phyloP scores from a whole-genome alignment of 169 alveolate genomes.

The Eimeria maxima region DNA sequence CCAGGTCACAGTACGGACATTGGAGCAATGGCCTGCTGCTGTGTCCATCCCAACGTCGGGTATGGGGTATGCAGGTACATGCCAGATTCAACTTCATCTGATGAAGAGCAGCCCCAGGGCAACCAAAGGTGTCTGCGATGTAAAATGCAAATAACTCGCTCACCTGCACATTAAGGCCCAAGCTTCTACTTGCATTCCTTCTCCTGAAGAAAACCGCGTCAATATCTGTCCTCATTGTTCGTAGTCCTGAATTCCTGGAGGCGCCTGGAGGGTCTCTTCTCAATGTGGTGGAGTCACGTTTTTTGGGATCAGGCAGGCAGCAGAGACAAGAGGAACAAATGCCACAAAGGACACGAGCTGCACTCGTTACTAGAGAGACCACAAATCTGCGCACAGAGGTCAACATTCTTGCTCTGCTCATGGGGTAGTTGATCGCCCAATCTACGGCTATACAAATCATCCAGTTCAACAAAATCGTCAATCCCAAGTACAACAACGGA shows the following conservation, averaged over 20 bases:
- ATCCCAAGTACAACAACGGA: constrained; percentile 53
- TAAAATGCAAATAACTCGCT: not conserved
- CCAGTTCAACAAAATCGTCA: constrained; percentile 62
- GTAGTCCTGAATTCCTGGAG: constrained; percentile 8
- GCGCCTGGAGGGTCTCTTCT: not conserved
- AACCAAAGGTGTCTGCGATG: not conserved
- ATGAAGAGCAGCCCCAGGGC: not conserved
- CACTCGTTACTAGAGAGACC: not conserved
- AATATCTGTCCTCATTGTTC: not conserved
- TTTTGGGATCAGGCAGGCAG: not conserved
- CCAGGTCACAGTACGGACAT: not conserved
- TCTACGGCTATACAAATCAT: constrained; percentile 43
- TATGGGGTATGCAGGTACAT: too few species aligned
- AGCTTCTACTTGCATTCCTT: not conserved
- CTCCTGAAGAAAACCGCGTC: not conserved
- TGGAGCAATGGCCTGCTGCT: not conserved
- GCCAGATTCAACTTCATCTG: not conserved
- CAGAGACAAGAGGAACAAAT: not conserved
- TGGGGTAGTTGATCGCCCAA: constrained; percentile 50
- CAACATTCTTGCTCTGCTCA: constrained; percentile 58
- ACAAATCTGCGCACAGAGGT: not conserved
- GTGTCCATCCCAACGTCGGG: too few species aligned
- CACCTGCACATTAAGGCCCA: constrained; percentile 11
- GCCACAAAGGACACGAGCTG: not conserved
- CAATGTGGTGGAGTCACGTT: not conserved